Percentiles rank a stretch among this genome's conserved stretches.
Evolutionary conservation across 306 rosid species (phyloP).

Genomic region (Quillaja saponaria): DNA sequence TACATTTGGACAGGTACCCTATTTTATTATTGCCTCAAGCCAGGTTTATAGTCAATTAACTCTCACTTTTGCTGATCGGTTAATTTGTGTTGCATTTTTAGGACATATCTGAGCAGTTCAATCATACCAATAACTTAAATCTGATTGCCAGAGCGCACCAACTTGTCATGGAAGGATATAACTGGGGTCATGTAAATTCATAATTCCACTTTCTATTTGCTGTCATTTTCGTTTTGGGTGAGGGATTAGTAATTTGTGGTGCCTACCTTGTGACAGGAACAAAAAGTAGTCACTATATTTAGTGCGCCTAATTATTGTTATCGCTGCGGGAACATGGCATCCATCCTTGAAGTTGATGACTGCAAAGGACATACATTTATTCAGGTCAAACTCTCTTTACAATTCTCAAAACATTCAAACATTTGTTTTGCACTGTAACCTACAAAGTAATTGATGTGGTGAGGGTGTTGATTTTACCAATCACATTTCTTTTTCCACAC

Average conservation of each 20-base stretch:
- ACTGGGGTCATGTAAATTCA: constrained; percentile 84
- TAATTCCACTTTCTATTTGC: background rate
- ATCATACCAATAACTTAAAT: constrained; percentile 86
- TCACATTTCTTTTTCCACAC: background rate
- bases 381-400: constrained; percentile 57
- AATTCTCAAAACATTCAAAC: background rate
- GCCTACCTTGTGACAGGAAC: constrained; percentile 54
- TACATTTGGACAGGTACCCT: constrained; percentile 85
- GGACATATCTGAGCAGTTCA: constrained; percentile 97
- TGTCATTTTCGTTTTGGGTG: constrained; percentile 13
- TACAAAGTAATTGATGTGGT: no score
- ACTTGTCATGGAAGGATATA: constrained; percentile 97
- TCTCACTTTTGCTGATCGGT: background rate
- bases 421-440: no score
- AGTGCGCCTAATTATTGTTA: constrained; percentile 96
- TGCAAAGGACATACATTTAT: constrained; percentile 95
- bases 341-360: constrained; percentile 92
- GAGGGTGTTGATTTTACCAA: background rate
- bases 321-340: constrained; percentile 97
- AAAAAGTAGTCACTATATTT: constrained; percentile 93
- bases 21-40: constrained; percentile 1
- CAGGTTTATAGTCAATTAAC: background rate
- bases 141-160: constrained; percentile 98
- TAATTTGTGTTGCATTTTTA: constrained; percentile 28
- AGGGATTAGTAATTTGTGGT: constrained; percentile 16